Percentiles rank a stretch among this genome's conserved stretches.
phyloP scores from a whole-genome alignment of 2,329 filamentous ascomycete species.

The Madurella mycetomatis region DNA sequence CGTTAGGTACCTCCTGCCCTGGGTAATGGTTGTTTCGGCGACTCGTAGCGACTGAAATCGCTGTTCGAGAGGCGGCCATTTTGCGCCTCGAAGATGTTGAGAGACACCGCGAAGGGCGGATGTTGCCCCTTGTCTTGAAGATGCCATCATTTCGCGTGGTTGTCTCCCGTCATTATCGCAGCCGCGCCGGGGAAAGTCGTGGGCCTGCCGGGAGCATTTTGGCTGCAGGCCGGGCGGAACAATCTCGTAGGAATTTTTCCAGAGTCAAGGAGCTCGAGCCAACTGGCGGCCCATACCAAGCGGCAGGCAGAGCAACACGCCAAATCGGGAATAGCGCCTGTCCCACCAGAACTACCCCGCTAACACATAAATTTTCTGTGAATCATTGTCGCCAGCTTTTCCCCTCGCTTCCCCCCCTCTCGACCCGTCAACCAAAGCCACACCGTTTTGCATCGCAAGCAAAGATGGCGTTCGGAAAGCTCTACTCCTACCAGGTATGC shows the following conservation, averaged over 20 bases:
- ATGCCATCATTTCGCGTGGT: slow-evolving; percentile 25
- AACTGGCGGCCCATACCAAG: slow-evolving; percentile 1
- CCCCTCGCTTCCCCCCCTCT: slow-evolving; percentile 24
- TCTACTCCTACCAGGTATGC: slow-evolving; percentile 80
- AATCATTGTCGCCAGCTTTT: slow-evolving; percentile 16
- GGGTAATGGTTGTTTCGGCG: not conserved
- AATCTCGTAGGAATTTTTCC: slow-evolving; percentile 23
- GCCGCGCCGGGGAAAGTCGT: slow-evolving; percentile 13
- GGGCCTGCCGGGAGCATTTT: slow-evolving; percentile 8
- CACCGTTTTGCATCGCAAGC: slow-evolving; percentile 29
- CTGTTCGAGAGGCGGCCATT: slow-evolving; percentile 21
- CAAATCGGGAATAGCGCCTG: slow-evolving; percentile 7
- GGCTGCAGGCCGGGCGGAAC: slow-evolving; percentile 14
- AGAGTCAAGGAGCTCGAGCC: slow-evolving; percentile 14
- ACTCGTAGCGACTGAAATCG: slow-evolving; percentile 23
- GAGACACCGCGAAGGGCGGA: slow-evolving; percentile 22
- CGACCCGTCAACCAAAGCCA: slow-evolving; percentile 20
- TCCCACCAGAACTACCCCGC: slow-evolving; percentile 24
- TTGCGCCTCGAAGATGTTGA: slow-evolving; percentile 4
- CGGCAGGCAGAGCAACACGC: not conserved
- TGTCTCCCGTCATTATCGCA: slow-evolving; percentile 20
- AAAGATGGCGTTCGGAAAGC: slow-evolving; percentile 95
- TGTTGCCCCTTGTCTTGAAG: slow-evolving; percentile 21
- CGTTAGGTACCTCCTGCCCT: slow-evolving; percentile 16
- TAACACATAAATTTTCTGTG: slow-evolving; percentile 24